Evolutionary conservation across 2,329 filamentous ascomycete species (phyloP), one percentile per base, ranked within the genome.

Genomic region (Aspergillus thermomutatus): DNA sequence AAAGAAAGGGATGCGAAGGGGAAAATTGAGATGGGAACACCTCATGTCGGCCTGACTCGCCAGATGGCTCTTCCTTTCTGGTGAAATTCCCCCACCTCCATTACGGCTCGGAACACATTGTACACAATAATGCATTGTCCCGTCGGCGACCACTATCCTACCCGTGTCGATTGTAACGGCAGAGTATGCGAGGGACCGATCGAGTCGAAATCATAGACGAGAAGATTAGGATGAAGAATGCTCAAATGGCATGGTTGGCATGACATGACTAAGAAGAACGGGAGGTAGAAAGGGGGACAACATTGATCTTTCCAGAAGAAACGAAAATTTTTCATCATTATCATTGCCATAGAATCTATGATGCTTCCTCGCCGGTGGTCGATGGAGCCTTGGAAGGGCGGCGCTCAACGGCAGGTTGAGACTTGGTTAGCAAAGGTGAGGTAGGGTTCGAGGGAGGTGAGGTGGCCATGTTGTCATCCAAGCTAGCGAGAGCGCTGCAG

Each of bases 361-460:
- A 71, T 66, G 72, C 62, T 66, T 69, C 67, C 64, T 71, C 72
- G 55, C 69, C 72, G 58, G 71, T 69, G 69, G 76, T 77, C n/a
- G 71, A 72, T 56, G 75, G 74, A 52, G 75, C 74, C 67, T 75
- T 75, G 51, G 76, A 75, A 63, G 72, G 74, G 56, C 73, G 72
- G 60, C 73, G 74, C 64, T 77, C 75, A 60, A 72, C 69, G 51
- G 72, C 72, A 53, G 77, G 77, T 67, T 77, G 77, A 49, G 76
- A 74, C 65, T 80, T 80, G 56, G 73, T 73, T 55, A 76, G 69
- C 55, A 75, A 69, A 54, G 79, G 79, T 31, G 79, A 81, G 46
- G 76, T 73, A 40, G 77, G 76, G 66, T 77, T 75, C 25, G 77
- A 80, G 34, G 79, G 77, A 45, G 79, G 79, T 53, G 79, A 81